Conservation (phyloP, 176 grass and related monocot species). For the Carex littledalei region DNA sequence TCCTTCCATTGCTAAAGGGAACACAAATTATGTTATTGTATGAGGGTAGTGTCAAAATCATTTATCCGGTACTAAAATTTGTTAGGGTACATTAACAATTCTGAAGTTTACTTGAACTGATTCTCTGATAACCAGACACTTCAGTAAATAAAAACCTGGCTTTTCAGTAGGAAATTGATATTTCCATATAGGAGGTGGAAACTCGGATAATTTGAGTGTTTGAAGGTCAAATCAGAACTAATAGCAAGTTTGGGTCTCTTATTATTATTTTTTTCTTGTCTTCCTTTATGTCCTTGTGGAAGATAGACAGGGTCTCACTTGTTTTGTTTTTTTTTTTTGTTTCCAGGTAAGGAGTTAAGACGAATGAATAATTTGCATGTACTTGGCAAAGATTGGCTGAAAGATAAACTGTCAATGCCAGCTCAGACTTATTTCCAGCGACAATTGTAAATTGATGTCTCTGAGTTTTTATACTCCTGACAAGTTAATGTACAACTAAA, state of each 20-base stretch:
- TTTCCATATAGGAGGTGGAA: background rate
- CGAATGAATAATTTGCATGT: constrained; percentile 73
- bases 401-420: constrained; percentile 4
- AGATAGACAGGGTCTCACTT: background rate
- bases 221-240: constrained; percentile 4
- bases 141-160: background rate
- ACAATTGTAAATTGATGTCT: constrained; percentile 1
- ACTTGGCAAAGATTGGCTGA: constrained; percentile 53
- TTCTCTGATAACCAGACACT: background rate
- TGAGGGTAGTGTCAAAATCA: background rate
- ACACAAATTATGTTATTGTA: background rate
- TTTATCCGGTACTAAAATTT: background rate
- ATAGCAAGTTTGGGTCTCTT: background rate
- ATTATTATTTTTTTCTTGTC: background rate
- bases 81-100: background rate
- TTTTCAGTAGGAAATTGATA: background rate
- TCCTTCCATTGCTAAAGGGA: background rate
- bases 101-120: background rate
- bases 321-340: background rate
- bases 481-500: constrained; percentile 16
- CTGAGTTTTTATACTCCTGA: background rate
- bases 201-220: background rate
- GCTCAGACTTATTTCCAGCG: background rate
- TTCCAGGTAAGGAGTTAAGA: constrained; percentile 58
- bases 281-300: background rate